phyloP scores from a whole-genome alignment of 2,329 filamentous ascomycete species.

The Penicillium sp. region DNA sequence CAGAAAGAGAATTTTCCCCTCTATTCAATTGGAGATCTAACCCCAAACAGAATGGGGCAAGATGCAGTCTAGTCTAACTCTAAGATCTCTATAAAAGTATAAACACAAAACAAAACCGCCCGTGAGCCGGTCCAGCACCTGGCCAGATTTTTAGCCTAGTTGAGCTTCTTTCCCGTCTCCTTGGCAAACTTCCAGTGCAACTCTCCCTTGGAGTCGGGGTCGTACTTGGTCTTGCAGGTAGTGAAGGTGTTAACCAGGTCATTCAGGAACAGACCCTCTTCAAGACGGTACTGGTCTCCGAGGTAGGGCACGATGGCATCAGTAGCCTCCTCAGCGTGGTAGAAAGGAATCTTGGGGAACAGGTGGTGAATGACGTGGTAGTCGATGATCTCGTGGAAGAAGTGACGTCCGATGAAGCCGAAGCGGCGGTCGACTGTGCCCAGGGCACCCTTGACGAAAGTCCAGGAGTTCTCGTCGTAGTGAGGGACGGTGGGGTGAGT shows the following conservation, averaged over 20 bases:
- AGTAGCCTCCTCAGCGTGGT: slow-evolving; percentile 59
- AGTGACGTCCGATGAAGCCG: slow-evolving; percentile 60
- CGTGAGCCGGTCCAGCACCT: not conserved
- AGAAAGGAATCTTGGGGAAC: slow-evolving; percentile 61
- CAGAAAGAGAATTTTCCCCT: not conserved
- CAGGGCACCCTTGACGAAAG: slow-evolving; percentile 60
- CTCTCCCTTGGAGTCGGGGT: slow-evolving; percentile 16
- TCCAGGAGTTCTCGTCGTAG: slow-evolving; percentile 60
- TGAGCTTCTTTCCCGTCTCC: slow-evolving; percentile 10
- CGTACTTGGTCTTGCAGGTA: slow-evolving; percentile 15
- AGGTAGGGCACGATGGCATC: slow-evolving; percentile 55
- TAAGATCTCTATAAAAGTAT: not conserved
- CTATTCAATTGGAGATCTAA: not conserved
- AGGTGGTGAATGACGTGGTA: slow-evolving; percentile 63
- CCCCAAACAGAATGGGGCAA: not conserved
- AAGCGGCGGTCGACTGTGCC: slow-evolving; percentile 65
- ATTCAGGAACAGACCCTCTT: slow-evolving; percentile 16
- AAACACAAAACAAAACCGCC: not conserved
- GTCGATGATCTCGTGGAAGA: slow-evolving; percentile 66
- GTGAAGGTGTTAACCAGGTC: slow-evolving; percentile 13
- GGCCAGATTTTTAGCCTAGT: slow-evolving; percentile 7
- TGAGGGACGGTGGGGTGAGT: slow-evolving; percentile 59
- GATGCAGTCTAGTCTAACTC: not conserved
- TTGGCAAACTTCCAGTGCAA: slow-evolving; percentile 15
- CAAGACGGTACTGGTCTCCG: slow-evolving; percentile 33